Conservation (phyloP, 108 stramenopile species). For the Cyclotella kingstonii region DNA sequence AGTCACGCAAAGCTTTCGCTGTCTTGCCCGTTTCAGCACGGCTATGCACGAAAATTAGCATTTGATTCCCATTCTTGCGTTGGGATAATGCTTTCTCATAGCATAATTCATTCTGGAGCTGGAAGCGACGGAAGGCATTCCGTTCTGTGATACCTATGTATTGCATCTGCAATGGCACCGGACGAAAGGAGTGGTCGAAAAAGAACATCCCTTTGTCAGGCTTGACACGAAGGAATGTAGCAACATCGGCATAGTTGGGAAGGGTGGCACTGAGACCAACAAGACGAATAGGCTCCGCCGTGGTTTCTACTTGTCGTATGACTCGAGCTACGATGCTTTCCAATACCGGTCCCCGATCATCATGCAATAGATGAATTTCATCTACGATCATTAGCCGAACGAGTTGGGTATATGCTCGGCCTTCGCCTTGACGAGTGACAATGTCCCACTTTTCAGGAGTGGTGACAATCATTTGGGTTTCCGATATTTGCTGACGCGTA, state of each 20-base stretch:
- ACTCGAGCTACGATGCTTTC: constrained; percentile 96
- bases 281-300: constrained; percentile 90
- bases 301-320: constrained; percentile 94
- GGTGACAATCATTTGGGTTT: constrained; percentile 98
- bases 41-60: constrained; percentile 98
- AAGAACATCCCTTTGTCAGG: constrained; percentile 97
- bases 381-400: constrained; percentile 98
- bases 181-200: constrained; percentile 98
- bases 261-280: constrained; percentile 98
- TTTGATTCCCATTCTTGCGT: constrained; percentile 88
- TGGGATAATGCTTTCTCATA: constrained; percentile 95
- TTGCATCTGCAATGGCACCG: constrained; percentile 99
- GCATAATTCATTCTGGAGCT: constrained; percentile 98
- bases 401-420: constrained; percentile 96
- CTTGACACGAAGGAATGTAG: constrained; percentile 95
- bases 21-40: constrained; percentile 98
- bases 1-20: constrained; percentile 93
- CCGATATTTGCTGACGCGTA: constrained; percentile 92
- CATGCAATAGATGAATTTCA: constrained; percentile 99
- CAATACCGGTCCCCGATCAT: constrained; percentile 97
- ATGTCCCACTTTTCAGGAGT: constrained; percentile 99
- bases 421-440: constrained; percentile 98
- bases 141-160: constrained; percentile 98
- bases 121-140: constrained; percentile 97
- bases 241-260: constrained; percentile 99